These are phyloP conservation scores for Coemansia sp. DNA, from an alignment of 192 early-diverging fungal genomes.

Conservation along the genomic window DNA sequence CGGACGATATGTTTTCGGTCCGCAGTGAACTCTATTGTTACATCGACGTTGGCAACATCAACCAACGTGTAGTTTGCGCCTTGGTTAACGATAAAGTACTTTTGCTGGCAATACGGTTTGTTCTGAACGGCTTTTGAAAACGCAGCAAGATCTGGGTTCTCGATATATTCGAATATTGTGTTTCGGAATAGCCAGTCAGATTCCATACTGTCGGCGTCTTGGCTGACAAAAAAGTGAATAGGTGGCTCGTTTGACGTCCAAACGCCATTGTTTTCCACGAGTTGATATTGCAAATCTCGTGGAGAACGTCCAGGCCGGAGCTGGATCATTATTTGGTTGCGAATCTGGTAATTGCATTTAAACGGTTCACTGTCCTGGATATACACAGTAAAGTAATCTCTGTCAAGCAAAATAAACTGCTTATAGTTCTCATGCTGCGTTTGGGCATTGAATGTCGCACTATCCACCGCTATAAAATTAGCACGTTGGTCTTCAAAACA, in stretches of 20 bases:
- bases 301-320: no score
- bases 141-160: background rate
- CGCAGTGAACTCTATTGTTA: background rate
- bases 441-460: conserved; percentile 1
- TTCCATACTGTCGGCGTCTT: background rate
- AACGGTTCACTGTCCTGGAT: conserved; percentile 1
- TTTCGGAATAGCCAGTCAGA: background rate
- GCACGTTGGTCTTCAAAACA: background rate
- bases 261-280: background rate
- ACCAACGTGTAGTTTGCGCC: background rate
- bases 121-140: background rate
- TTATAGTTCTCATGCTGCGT: background rate
- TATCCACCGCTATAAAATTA: background rate
- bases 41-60: background rate
- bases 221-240: conserved; percentile 8
- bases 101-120: conserved; percentile 3
- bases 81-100: conserved; percentile 8
- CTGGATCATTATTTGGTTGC: background rate
- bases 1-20: background rate
- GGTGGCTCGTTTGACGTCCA: background rate
- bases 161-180: conserved; percentile 3
- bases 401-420: conserved; percentile 4
- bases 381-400: background rate
- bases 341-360: conserved; percentile 8
- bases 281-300: background rate